Base-by-base conservation (phyloP, 2,329 filamentous ascomycete genomes). In the Fusarium duplospermum region DNA sequence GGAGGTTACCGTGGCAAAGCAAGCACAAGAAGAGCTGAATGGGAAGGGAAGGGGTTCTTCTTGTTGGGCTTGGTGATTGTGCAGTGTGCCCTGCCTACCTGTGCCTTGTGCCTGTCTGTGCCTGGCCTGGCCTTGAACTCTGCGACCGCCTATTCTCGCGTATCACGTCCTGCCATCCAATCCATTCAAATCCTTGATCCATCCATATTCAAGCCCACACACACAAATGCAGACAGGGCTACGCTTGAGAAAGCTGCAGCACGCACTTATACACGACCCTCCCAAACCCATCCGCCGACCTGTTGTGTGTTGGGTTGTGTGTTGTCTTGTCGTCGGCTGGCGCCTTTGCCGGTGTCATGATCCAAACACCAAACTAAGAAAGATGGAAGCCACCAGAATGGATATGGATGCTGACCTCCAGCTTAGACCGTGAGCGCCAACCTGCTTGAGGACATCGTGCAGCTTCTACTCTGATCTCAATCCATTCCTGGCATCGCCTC, bases 401-500 rank as follows among this genome's bases (percentile, higher is more conserved):
- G 56, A 62, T 27, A 52, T 56, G 42, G n/a, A 62, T 33, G 56
- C 38, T 22, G n/a, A 36, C 33, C 58, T 50, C 58, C 52, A 42
- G 42, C 54, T 47, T 61, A 66, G 69, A 38, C 20, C 22, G 52
- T 65, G 58, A 18, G 42, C 72, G 58, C 72, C 72, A 74, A 64
- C 68, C 65, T 74, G 35, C 63, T 54, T 74, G 63, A 74, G 56
- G 71, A 70, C 45, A 73, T 71, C 16, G 60, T 66, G 57, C 70
- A 71, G 60, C 6, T 66, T 33, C 40, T 67, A 45, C 20, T 66
- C 40, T 69, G 50, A 67, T 59, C 67, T 75, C 70, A 76, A 69
- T 57, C 73, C 73, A 67, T 74, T 74, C 58, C 45, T 40, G 57
- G 73, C 64, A 74, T 74, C 71, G 65, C 71, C 60, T 61, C 35